Evolutionary conservation across 2,329 filamentous ascomycete species (phyloP), one percentile per base, ranked within the genome.

Genomic region (Epichloe sibirici): DNA sequence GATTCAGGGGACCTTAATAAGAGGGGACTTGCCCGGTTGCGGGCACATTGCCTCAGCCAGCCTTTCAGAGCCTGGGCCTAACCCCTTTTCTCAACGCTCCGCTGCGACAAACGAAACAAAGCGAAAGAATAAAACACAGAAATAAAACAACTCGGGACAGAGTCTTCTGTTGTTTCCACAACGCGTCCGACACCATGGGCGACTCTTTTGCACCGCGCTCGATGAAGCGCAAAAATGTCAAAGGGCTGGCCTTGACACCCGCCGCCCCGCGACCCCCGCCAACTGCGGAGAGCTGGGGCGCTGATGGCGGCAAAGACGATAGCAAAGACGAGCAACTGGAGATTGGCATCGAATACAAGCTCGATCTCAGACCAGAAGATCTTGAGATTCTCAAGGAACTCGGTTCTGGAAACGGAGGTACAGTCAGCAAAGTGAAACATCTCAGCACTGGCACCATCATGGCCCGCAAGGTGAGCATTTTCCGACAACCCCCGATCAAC

Each of bases 181-280:
- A 12, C 28, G 6, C 12, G 25, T 47, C 45, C 51, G 23, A 38
- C 66, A 68, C 58, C 66, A 85, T 85, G 82, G 76, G 77, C 61
- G 81, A 83, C 63, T 65, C 71, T 37, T 83, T 83, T 61, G 78
- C 79, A 57, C 79, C 79, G 71, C 80, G 81, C 71, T 94, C 93
- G 56, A 86, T 98, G 84, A 97, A 96, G 83, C 86, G 91, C 77
- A 96, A 97, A 81, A 98, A 98, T 69, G 86, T 95, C 70, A 97
- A 97, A 74, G 91, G 90, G 39, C 84, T 98, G 49, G 90, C 90
- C 59, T 77, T 98, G 65, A 90, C 82, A 63, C 83, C 88, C 48
- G 83, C 86, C 25, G 78, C 86, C 46, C 85, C 88, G 43, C 88
- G 89, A 56, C 74, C 81, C 48, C 73, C 82, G 51, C 81, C 83